phyloP scores from a whole-genome alignment of 306 rosid species.

The Echinosophora koreensis region DNA sequence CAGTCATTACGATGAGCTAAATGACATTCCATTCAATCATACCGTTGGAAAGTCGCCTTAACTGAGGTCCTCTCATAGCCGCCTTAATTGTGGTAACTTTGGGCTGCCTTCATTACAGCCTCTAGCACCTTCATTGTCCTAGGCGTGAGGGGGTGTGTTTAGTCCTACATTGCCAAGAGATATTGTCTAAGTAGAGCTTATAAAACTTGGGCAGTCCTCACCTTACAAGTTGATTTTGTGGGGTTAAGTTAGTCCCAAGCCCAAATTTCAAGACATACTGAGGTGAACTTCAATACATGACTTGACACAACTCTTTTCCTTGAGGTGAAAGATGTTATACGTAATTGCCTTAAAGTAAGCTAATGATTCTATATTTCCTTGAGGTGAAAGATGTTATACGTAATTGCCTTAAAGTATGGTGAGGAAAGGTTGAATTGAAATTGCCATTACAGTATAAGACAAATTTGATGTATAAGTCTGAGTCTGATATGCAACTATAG shows the following conservation, averaged over 20 bases:
- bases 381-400: slow-evolving; percentile 40
- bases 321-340: slow-evolving; percentile 40
- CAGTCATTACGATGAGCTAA: slow-evolving; percentile 8
- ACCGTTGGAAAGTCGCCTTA: too few relatives aligned
- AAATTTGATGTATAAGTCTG: slow-evolving; percentile 18
- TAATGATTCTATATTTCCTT: slow-evolving; percentile 31
- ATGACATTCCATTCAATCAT: slow-evolving; percentile 33
- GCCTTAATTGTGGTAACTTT: too few relatives aligned
- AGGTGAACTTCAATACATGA: slow-evolving; percentile 24
- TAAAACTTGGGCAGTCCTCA: too few relatives aligned
- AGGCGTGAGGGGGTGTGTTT: too few relatives aligned
- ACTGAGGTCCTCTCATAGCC: too few relatives aligned
- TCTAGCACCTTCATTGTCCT: too few relatives aligned
- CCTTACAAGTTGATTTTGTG: too few relatives aligned
- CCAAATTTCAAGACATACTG: not conserved
- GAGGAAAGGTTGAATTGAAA: slow-evolving; percentile 34
- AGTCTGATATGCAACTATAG: slow-evolving; percentile 4
- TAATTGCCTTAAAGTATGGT: slow-evolving; percentile 2
- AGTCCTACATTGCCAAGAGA: too few relatives aligned
- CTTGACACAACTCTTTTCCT: slow-evolving; percentile 40
- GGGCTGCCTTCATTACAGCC: too few relatives aligned
- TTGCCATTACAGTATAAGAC: slow-evolving; percentile 42
- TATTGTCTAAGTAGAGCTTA: too few relatives aligned
- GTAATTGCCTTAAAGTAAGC: slow-evolving; percentile 6
- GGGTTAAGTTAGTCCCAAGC: too few relatives aligned